A percentile compares a stretch with the other conserved stretches of the same genome.
phyloP scores from a whole-genome alignment of 2,329 filamentous ascomycete species.

The Fusarium miscanthi region DNA sequence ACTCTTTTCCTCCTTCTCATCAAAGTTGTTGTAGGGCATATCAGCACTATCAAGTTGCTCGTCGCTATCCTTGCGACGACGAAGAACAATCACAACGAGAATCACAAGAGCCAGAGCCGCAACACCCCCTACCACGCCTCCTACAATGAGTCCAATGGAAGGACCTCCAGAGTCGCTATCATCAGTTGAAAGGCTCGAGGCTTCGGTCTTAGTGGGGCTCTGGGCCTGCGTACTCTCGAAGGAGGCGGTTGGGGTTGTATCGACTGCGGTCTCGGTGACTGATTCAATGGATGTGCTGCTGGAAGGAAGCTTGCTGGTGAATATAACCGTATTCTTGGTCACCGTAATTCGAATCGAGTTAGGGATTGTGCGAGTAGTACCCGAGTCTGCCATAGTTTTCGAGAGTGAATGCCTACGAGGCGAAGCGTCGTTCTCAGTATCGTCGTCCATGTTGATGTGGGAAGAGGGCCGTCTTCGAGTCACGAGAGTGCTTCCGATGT shows the following conservation, averaged over 20 bases:
- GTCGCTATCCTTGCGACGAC: slow-evolving; percentile 27
- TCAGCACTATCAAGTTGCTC: slow-evolving; percentile 11
- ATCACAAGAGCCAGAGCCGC: slow-evolving; percentile 43
- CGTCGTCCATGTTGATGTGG: slow-evolving; percentile 1
- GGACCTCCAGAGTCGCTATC: slow-evolving; percentile 23
- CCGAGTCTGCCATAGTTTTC: slow-evolving; percentile 51
- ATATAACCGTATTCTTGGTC: slow-evolving; percentile 50
- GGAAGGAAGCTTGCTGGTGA: slow-evolving; percentile 42
- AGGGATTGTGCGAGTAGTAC: slow-evolving; percentile 51
- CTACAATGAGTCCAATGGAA: slow-evolving; percentile 49
- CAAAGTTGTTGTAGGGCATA: slow-evolving; percentile 31
- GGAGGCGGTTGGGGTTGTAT: slow-evolving; percentile 13
- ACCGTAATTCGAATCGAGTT: slow-evolving; percentile 51
- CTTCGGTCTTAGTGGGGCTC: slow-evolving; percentile 24
- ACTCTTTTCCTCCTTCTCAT: slow-evolving; percentile 44
- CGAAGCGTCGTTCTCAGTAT: slow-evolving; percentile 1
- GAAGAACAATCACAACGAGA: slow-evolving; percentile 37
- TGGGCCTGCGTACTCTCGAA: slow-evolving; percentile 12
- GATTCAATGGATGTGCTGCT: slow-evolving; percentile 13
- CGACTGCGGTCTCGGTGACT: slow-evolving; percentile 8
- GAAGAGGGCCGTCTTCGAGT: neutral
- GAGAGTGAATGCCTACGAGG: slow-evolving; percentile 7
- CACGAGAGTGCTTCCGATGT: neutral
- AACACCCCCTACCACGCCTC: slow-evolving; percentile 48
- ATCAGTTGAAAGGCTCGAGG: neutral